Percentiles rank a stretch among this genome's conserved stretches.
Evolutionary conservation across 2,329 filamentous ascomycete species (phyloP).

Genomic region (Thermoascus crustaceus): DNA sequence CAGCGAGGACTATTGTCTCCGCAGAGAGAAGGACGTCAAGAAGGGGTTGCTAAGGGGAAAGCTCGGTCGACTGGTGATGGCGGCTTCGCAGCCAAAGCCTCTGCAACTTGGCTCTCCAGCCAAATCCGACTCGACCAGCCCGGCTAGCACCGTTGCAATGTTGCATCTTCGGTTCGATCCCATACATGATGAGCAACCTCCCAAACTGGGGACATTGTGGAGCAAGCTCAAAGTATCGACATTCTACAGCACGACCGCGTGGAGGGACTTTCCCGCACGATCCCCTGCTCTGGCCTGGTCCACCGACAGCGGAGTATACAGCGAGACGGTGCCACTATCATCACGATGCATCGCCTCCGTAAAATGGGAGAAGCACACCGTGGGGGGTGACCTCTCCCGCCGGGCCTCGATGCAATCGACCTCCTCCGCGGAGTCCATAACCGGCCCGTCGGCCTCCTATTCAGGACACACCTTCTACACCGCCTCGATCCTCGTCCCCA

Average conservation of each 20-base stretch:
- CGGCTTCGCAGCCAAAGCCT: slow-evolving; percentile 50
- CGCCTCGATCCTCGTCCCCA: slow-evolving; percentile 54
- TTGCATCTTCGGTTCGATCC: slow-evolving; percentile 56
- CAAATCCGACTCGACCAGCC: slow-evolving; percentile 16
- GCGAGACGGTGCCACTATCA: slow-evolving; percentile 46
- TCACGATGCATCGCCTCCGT: slow-evolving; percentile 50
- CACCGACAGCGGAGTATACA: slow-evolving; percentile 45
- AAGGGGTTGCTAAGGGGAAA: slow-evolving; percentile 53
- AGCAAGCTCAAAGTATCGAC: slow-evolving; percentile 52
- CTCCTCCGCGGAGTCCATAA: slow-evolving; percentile 21
- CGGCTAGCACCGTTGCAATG: slow-evolving; percentile 47
- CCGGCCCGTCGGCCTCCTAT: slow-evolving; percentile 34
- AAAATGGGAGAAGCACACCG: slow-evolving; percentile 46
- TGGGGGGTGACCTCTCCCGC: slow-evolving; percentile 21
- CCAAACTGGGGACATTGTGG: slow-evolving; percentile 43
- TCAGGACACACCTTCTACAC: slow-evolving; percentile 49
- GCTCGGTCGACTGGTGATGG: slow-evolving; percentile 49
- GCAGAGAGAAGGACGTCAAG: slow-evolving; percentile 52
- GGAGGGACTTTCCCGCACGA: slow-evolving; percentile 42
- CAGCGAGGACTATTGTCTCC: slow-evolving; percentile 43
- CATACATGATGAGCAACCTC: slow-evolving; percentile 42
- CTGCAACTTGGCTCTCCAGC: slow-evolving; percentile 42
- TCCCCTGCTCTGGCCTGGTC: slow-evolving; percentile 31
- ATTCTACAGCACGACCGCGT: slow-evolving; percentile 47
- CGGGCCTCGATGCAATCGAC: slow-evolving; percentile 22